Conservation (phyloP, 495 filamentous ascomycete genomes). For the Hypoxylon crocopeplum region DNA sequence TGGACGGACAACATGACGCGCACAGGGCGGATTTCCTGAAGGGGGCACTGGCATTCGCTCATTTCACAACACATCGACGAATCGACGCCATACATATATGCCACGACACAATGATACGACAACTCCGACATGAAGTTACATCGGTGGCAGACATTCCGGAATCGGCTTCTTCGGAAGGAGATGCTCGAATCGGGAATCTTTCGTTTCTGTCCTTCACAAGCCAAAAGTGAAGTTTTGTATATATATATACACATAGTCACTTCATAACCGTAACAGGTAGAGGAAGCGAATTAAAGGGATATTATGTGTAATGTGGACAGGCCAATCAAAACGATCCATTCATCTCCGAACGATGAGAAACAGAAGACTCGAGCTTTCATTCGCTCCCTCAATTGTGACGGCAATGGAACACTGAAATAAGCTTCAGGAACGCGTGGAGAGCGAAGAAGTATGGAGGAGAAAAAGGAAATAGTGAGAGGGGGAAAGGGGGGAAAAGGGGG, state of each 20-base stretch:
- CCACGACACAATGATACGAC: conserved; percentile 1
- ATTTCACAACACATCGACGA: neutral
- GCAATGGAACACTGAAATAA: neutral
- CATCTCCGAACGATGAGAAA: neutral
- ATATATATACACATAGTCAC: conserved; percentile 6
- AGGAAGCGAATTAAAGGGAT: neutral
- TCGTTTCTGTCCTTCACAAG: neutral
- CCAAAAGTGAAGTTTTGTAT: neutral
- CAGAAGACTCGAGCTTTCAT: neutral
- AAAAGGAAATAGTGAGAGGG: neutral
- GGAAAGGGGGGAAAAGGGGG: neutral
- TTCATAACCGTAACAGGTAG: neutral
- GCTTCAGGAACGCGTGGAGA: neutral
- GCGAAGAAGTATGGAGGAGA: neutral
- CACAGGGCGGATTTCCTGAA: conserved; percentile 3
- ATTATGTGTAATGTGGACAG: neutral
- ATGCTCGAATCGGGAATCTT: conserved; percentile 28
- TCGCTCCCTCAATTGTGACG: neutral
- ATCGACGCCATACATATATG: neutral
- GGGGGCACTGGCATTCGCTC: neutral
- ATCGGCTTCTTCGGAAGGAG: conserved; percentile 14
- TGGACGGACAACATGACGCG: neutral
- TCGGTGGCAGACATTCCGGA: conserved; percentile 12
- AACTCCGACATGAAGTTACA: conserved; percentile 25
- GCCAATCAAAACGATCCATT: conserved; percentile 24